Conservation (phyloP, 495 filamentous ascomycete species). For the Aspergillus panamensis region DNA sequence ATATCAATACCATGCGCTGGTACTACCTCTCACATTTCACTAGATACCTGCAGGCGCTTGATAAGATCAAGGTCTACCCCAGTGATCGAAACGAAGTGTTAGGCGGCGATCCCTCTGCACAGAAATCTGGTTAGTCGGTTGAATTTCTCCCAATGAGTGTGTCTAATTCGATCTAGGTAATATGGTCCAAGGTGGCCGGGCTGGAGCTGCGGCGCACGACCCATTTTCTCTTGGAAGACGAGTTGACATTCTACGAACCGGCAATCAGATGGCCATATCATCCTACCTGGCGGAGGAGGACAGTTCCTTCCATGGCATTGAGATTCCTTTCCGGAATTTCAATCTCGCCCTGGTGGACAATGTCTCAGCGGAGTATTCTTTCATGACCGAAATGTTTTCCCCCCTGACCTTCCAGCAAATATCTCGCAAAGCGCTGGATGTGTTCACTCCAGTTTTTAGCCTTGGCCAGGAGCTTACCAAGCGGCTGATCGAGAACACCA, state of each 20-base stretch:
- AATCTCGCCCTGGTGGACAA: constrained; percentile 94
- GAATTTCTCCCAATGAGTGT: not conserved
- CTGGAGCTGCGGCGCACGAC: constrained; percentile 69
- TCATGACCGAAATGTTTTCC: constrained; percentile 85
- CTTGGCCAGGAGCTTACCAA: constrained; percentile 76
- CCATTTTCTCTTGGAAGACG: constrained; percentile 83
- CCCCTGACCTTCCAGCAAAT: constrained; percentile 54
- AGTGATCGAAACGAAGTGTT: constrained; percentile 84
- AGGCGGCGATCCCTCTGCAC: constrained; percentile 67
- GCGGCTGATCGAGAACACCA: constrained; percentile 67
- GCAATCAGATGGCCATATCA: constrained; percentile 66
- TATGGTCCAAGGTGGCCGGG: constrained; percentile 34
- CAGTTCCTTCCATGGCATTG: constrained; percentile 77
- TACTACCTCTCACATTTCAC: constrained; percentile 92
- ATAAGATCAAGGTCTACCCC: constrained; percentile 75
- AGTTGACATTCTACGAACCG: constrained; percentile 69
- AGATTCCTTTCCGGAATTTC: constrained; percentile 87
- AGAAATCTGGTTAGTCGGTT: constrained; percentile 48
- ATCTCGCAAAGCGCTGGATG: constrained; percentile 66
- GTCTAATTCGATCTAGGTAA: constrained; percentile 26
- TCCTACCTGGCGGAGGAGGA: constrained; percentile 89
- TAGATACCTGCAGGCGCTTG: constrained; percentile 77
- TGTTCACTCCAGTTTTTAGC: constrained; percentile 80
- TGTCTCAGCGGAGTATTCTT: constrained; percentile 89
- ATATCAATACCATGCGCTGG: constrained; percentile 98